Evolutionary conservation across 352 stramenopile genomes (phyloP).

Genomic region (Phytophthora palmivora): DNA sequence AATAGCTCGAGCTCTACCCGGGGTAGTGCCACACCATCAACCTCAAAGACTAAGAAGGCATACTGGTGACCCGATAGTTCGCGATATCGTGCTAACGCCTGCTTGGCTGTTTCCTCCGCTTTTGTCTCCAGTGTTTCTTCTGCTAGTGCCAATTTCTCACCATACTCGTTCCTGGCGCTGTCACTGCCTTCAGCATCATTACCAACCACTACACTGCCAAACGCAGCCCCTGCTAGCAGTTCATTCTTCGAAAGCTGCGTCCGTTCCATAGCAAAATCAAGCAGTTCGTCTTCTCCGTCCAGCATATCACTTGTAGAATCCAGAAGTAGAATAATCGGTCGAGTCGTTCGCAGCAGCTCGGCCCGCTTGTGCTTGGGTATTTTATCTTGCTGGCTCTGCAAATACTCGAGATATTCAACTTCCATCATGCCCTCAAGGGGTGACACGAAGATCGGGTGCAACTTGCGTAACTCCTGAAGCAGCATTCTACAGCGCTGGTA

Average conservation of each 20-base stretch:
- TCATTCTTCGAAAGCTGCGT: conserved; percentile 62
- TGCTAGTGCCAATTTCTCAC: conserved; percentile 45
- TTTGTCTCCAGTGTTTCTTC: conserved; percentile 60
- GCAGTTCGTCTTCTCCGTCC: conserved; percentile 61
- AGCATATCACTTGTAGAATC: conserved; percentile 45
- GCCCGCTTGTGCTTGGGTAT: conserved; percentile 39
- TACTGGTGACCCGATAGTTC: conserved; percentile 61
- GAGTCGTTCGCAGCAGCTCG: conserved; percentile 39
- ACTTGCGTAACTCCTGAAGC: conserved; percentile 61
- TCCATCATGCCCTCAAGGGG: conserved; percentile 59
- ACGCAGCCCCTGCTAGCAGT: conserved; percentile 62
- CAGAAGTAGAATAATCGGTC: conserved; percentile 64
- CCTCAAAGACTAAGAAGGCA: conserved; percentile 65
- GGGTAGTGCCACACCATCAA: conserved; percentile 66
- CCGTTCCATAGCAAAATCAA: conserved; percentile 58
- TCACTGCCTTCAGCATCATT: conserved; percentile 27
- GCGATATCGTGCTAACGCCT: conserved; percentile 51
- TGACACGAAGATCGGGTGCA: conserved; percentile 59
- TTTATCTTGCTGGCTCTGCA: conserved; percentile 39
- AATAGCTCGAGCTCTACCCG: conserved; percentile 80
- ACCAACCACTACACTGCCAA: conserved; percentile 31
- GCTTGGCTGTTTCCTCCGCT: conserved; percentile 49
- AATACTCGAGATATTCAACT: conserved; percentile 57
- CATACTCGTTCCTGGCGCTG: conserved; percentile 19
- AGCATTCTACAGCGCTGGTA: conserved; percentile 71